Evolutionary conservation across 352 stramenopile species (phyloP).

Genomic region (Phytopythium aichiense): DNA sequence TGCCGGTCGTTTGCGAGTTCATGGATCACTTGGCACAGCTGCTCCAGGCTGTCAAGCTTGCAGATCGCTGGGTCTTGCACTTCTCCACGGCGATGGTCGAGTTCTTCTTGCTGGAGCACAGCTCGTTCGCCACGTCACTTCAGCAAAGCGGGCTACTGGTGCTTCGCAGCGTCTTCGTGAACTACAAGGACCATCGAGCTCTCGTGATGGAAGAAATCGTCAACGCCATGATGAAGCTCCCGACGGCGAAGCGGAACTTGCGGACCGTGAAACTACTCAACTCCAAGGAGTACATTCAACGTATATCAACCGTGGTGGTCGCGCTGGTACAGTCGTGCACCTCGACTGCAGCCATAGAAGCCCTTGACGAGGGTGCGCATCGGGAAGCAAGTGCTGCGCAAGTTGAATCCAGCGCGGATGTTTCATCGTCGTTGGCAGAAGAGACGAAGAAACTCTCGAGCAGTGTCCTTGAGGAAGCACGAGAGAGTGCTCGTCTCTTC

Average conservation of each 20-base stretch:
- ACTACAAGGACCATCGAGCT: slow-evolving; percentile 54
- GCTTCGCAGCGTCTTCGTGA: slow-evolving; percentile 60
- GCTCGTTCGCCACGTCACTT: slow-evolving; percentile 45
- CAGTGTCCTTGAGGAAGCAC: slow-evolving; percentile 27
- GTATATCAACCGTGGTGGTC: slow-evolving; percentile 63
- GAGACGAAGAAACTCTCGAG: slow-evolving; percentile 12
- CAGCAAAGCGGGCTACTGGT: slow-evolving; percentile 62
- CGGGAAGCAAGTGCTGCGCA: background rate
- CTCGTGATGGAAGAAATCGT: slow-evolving; percentile 73
- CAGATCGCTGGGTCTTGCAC: slow-evolving; percentile 69
- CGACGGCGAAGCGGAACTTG: slow-evolving; percentile 66
- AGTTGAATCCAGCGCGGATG: slow-evolving; percentile 5
- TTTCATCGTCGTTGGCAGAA: slow-evolving; percentile 14
- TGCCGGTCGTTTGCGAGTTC: slow-evolving; percentile 66
- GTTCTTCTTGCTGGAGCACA: slow-evolving; percentile 69
- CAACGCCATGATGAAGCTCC: slow-evolving; percentile 68
- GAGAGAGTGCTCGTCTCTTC: slow-evolving; percentile 38
- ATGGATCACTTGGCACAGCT: slow-evolving; percentile 65
- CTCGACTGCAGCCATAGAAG: slow-evolving; percentile 12
- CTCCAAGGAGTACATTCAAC: slow-evolving; percentile 50
- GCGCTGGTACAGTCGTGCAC: slow-evolving; percentile 54
- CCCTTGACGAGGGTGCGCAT: slow-evolving; percentile 7
- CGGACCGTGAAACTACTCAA: slow-evolving; percentile 62
- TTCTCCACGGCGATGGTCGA: slow-evolving; percentile 68
- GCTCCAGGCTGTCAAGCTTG: slow-evolving; percentile 61